These are phyloP conservation scores for Torulaspora microellipsoides DNA, from an alignment of 805 yeast species.

Conservation along the genomic window DNA sequence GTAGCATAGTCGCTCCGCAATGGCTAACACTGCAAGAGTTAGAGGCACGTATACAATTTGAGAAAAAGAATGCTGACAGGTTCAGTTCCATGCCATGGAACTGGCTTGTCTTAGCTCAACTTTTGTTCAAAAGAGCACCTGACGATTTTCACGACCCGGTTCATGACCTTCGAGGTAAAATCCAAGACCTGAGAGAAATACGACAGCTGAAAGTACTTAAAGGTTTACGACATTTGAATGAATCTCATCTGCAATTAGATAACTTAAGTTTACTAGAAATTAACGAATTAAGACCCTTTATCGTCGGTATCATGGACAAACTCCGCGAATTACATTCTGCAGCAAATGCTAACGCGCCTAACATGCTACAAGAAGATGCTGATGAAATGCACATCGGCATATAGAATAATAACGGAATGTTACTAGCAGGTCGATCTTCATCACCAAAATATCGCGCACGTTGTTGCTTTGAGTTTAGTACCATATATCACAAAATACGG, in stretches of 20 bases:
- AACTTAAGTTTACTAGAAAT: constrained; percentile 80
- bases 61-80: constrained; percentile 48
- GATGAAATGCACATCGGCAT: not conserved
- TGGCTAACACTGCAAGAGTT: constrained; percentile 67
- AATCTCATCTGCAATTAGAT: constrained; percentile 75
- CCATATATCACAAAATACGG: too few species aligned
- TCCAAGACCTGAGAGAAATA: constrained; percentile 83
- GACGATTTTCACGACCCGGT: constrained; percentile 77
- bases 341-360: constrained; percentile 1
- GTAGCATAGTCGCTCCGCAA: constrained; percentile 77
- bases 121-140: constrained; percentile 59
- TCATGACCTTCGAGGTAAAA: constrained; percentile 59
- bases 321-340: constrained; percentile 47
- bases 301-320: constrained; percentile 74
- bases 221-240: constrained; percentile 76
- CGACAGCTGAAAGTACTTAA: constrained; percentile 74
- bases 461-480: not conserved
- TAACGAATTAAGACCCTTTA: constrained; percentile 82
- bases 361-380: not conserved
- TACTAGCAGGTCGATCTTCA: too few species aligned
- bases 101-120: constrained; percentile 80
- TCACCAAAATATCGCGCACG: too few species aligned
- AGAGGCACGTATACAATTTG: constrained; percentile 59
- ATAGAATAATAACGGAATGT: too few species aligned
- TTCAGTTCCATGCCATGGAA: constrained; percentile 77